Evolutionary conservation across 306 rosid species (phyloP).

Genomic region (Rosa rugosa): DNA sequence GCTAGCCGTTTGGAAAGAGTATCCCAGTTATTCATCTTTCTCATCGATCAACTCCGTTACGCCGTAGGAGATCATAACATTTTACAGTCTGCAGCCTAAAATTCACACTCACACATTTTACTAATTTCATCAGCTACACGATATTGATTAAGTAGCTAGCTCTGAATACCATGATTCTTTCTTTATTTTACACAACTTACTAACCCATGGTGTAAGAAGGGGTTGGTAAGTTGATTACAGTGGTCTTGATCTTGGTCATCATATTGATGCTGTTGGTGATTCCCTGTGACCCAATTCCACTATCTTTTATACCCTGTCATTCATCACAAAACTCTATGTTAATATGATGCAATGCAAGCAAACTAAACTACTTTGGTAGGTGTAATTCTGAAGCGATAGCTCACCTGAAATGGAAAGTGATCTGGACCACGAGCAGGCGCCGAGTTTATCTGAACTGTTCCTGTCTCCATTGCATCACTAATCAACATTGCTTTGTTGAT

Average conservation of each 20-base stretch:
- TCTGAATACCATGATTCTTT: not conserved
- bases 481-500: constrained; percentile 90
- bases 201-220: constrained; percentile 97
- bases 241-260: constrained; percentile 94
- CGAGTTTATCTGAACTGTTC: constrained; percentile 95
- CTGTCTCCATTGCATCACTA: constrained; percentile 96
- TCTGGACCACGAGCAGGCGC: constrained; percentile 99
- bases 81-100: constrained; percentile 22
- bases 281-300: constrained; percentile 99
- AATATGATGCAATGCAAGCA: not conserved
- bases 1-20: not conserved
- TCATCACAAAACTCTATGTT: not conserved
- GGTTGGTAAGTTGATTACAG: constrained; percentile 82
- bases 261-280: constrained; percentile 96
- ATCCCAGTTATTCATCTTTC: constrained; percentile 12
- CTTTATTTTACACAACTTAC: constrained; percentile 1
- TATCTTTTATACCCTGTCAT: constrained; percentile 87
- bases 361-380: not conserved
- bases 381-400: not conserved
- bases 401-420: constrained; percentile 96
- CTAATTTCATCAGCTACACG: not conserved
- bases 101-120: constrained; percentile 5
- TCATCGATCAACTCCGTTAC: not conserved
- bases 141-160: not conserved
- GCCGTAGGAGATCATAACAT: not conserved